Base-by-base conservation (phyloP, 2,329 filamentous ascomycete genomes). In the Penicillium sp. region DNA sequence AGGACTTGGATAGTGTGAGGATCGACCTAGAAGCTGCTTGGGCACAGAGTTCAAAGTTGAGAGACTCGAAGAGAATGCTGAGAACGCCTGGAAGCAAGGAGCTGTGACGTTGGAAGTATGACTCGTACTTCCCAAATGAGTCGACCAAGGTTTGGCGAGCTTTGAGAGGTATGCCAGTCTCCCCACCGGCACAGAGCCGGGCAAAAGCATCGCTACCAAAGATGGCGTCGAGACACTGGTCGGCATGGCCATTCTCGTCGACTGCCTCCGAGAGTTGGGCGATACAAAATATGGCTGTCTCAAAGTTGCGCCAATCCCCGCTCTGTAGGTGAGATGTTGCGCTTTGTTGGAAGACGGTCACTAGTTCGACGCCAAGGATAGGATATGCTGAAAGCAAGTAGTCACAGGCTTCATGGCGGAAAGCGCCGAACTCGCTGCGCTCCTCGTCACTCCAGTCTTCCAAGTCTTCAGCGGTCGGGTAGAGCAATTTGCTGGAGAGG, bases 351-450 rank as follows among this genome's bases (percentile, higher is more conserved):
- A 78, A 74, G 4, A 76, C 70, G 36, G 72, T 68, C 21, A 77
- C 67, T 31, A 79, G 56, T 5, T 72, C 72, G 22, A 74, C 67
- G 1, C 77, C 77, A 10, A 79, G 57, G 22, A 77, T 69, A 1
- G 74, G 71, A 58, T 77, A 78, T 1, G 72, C 70, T 6, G 75
- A 72, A 13, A 77, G 67, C 10, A 78, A 65, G 48, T 77, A 78
- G 55, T 79, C 77, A 45, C 72, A 72, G n/a, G 72, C 75, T 42
- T 78, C 75, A 27, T 73, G 72, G 16, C 77, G 74, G 53, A 78
- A 78, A 16, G 70, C 65, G 44, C 67, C 67, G 51, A 78, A 79
- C 50, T 75, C 72, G 50, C 65, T 68, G 29, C 73, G 64, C 27
- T 79, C 75, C 46, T 78, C 75, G 31, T 73, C 70, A 43, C 69